phyloP scores from a whole-genome alignment of 257 asterid species.

The Nicotiana paniculata region DNA sequence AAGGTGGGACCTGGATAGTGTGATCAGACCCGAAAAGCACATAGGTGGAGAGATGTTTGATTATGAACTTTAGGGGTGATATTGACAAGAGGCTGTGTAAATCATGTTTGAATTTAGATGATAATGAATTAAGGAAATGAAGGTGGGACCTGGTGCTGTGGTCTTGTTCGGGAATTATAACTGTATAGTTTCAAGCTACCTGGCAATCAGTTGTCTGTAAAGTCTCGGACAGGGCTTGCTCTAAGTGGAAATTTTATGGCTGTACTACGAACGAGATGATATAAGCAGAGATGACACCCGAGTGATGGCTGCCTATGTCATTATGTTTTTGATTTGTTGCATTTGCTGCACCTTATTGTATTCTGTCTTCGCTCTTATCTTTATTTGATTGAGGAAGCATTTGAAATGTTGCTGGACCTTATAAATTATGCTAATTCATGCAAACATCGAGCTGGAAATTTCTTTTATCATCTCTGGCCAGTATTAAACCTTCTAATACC shows the following conservation, averaged over 20 bases:
- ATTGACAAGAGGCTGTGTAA: neutral
- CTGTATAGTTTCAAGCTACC: no score
- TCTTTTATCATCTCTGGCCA: neutral
- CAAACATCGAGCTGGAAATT: neutral
- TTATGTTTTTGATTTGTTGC: neutral
- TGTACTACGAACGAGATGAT: neutral
- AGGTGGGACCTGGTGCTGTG: neutral
- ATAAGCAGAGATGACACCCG: neutral
- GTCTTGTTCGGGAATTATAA: no score
- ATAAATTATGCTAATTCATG: neutral
- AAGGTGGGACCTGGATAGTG: neutral
- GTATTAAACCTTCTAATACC: neutral
- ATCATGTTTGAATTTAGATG: neutral
- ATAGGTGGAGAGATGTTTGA: neutral
- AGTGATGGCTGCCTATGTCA: neutral
- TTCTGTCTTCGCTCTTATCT: neutral
- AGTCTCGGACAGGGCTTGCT: neutral
- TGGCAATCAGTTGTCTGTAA: neutral
- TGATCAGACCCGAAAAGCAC: neutral
- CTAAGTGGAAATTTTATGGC: neutral
- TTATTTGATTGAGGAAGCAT: neutral
- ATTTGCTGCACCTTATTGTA: neutral
- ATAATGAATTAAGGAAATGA: neutral
- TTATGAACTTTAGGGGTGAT: neutral
- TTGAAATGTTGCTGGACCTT: neutral